Conservation (phyloP, 2,329 filamentous ascomycete species). For the Penicillium capsulatum region DNA sequence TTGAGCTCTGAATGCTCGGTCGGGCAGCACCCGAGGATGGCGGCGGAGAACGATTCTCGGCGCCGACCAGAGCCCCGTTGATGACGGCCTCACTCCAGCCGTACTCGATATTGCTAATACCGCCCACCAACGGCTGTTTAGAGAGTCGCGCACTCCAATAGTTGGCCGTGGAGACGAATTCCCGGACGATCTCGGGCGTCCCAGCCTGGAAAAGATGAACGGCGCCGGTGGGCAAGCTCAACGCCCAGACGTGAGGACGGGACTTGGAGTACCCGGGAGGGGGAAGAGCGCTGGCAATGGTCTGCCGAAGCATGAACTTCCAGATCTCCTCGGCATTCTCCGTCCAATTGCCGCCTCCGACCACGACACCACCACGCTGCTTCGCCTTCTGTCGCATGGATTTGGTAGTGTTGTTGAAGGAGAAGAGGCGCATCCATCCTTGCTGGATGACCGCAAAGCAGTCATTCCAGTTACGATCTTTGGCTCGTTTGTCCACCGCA, state of each 20-base stretch:
- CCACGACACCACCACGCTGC: constrained; percentile 60
- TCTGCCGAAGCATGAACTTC: constrained; percentile 82
- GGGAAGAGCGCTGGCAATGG: constrained; percentile 83
- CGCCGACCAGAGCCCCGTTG: constrained; percentile 65
- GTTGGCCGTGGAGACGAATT: constrained; percentile 91
- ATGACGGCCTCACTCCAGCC: constrained; percentile 89
- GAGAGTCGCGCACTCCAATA: constrained; percentile 96
- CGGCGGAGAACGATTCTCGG: constrained; percentile 39
- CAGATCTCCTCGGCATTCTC: constrained; percentile 89
- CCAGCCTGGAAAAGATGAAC: constrained; percentile 98
- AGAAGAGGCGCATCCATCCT: constrained; percentile 89
- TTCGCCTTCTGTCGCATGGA: constrained; percentile 62
- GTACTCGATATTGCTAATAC: constrained; percentile 95
- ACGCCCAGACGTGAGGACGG: constrained; percentile 86
- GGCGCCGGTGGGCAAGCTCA: constrained; percentile 85
- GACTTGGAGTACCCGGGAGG: constrained; percentile 88
- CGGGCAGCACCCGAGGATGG: constrained; percentile 38
- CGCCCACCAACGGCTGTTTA: constrained; percentile 86
- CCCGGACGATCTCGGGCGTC: constrained; percentile 87
- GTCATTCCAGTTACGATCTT: constrained; percentile 90
- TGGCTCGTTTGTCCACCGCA: constrained; percentile 82
- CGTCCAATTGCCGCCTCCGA: constrained; percentile 97
- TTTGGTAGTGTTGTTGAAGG: constrained; percentile 75
- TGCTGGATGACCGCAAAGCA: constrained; percentile 96
- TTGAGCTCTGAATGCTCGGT: constrained; percentile 57